Evolutionary conservation across 2,329 filamentous ascomycete genomes (phyloP).

Genomic region (Aspergillus melleus): DNA sequence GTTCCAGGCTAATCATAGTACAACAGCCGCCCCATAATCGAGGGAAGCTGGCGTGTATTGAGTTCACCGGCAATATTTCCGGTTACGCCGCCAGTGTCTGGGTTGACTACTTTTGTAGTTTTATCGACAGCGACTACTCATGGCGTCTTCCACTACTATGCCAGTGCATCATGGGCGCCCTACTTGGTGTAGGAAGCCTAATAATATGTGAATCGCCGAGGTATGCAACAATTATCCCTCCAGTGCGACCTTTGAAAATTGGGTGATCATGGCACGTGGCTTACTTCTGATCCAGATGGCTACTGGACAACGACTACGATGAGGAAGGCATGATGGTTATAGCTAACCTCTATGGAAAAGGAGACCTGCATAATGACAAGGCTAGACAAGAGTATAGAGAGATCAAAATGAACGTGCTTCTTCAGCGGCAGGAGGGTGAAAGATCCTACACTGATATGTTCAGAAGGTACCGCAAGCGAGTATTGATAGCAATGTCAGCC

Average conservation of each 20-base stretch:
- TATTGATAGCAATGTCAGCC: slow-evolving; percentile 98
- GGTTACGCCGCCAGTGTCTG: slow-evolving; percentile 96
- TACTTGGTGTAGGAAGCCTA: slow-evolving; percentile 82
- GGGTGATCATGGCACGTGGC: background rate
- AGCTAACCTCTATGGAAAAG: slow-evolving; percentile 92
- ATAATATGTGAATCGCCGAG: slow-evolving; percentile 95
- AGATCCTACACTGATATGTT: slow-evolving; percentile 94
- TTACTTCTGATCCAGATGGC: slow-evolving; percentile 64
- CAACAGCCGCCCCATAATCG: slow-evolving; percentile 79
- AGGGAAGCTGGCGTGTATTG: slow-evolving; percentile 93
- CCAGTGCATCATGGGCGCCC: slow-evolving; percentile 90
- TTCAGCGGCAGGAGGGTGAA: slow-evolving; percentile 93
- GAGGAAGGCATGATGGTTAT: slow-evolving; percentile 98
- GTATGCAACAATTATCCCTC: slow-evolving; percentile 47
- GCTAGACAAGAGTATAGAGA: slow-evolving; percentile 95
- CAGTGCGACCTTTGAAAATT: slow-evolving; percentile 23
- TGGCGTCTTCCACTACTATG: slow-evolving; percentile 89
- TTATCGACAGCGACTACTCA: slow-evolving; percentile 77
- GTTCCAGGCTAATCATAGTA: slow-evolving; percentile 16
- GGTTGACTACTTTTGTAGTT: slow-evolving; percentile 98
- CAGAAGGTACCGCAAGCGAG: slow-evolving; percentile 81
- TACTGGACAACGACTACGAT: slow-evolving; percentile 95
- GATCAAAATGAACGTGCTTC: slow-evolving; percentile 96
- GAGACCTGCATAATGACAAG: slow-evolving; percentile 90
- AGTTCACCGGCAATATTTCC: slow-evolving; percentile 95